Percentiles rank a stretch among this genome's conserved stretches.
These are phyloP conservation scores for Podospora comata DNA, from an alignment of 495 filamentous ascomycete species.

Conservation along the genomic window DNA sequence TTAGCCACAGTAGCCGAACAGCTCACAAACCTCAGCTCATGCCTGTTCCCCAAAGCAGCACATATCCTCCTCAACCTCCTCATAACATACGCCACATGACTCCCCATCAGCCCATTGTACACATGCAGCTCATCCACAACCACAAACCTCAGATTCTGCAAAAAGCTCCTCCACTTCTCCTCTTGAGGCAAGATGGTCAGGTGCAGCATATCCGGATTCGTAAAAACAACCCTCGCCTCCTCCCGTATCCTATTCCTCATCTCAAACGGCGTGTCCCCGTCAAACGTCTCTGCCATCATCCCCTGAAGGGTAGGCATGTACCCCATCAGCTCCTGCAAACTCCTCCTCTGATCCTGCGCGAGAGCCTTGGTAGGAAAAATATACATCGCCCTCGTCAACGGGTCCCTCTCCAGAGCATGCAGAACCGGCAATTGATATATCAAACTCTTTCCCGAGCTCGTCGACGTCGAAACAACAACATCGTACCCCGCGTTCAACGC, in stretches of 20 bases:
- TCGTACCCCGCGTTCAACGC: conserved; percentile 75
- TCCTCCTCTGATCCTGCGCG: conserved; percentile 90
- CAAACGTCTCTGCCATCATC: conserved; percentile 84
- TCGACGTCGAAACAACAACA: conserved; percentile 92
- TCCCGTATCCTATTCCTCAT: conserved; percentile 79
- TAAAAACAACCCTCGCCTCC: conserved; percentile 91
- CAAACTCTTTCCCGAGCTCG: conserved; percentile 91
- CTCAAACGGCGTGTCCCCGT: conserved; percentile 86
- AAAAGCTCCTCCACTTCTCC: conserved; percentile 80
- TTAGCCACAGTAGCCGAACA: conserved; percentile 98
- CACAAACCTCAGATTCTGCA: conserved; percentile 86
- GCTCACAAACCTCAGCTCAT: conserved; percentile 84
- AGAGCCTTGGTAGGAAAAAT: conserved; percentile 98
- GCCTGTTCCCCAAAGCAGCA: conserved; percentile 81
- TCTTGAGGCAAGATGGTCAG: conserved; percentile 92
- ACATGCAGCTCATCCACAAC: conserved; percentile 91
- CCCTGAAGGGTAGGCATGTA: conserved; percentile 77
- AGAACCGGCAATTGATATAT: conserved; percentile 96
- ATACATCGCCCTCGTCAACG: conserved; percentile 82
- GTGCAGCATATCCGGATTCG: conserved; percentile 98
- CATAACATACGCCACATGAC: conserved; percentile 95
- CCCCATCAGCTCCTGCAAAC: conserved; percentile 75
- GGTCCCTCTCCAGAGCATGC: conserved; percentile 77
- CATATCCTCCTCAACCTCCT: conserved; percentile 83
- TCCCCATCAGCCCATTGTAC: conserved; percentile 92